These are phyloP conservation scores for Ganoderma lingzhi DNA, from an alignment of 1,284 basidiomycete species.

Conservation along the genomic window DNA sequence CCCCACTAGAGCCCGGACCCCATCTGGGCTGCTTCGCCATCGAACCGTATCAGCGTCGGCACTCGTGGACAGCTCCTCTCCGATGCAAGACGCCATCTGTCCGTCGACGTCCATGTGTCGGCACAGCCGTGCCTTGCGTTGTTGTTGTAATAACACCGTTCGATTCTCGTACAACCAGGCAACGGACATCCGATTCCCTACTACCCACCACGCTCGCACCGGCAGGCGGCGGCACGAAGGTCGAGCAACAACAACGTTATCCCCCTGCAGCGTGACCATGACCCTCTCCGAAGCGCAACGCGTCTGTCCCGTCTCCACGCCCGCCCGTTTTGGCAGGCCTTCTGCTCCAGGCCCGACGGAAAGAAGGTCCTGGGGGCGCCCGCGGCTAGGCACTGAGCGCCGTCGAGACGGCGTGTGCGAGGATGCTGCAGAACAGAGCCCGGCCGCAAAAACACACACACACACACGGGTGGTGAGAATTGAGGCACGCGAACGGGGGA, in stretches of 20 bases:
- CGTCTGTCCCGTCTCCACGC: background rate
- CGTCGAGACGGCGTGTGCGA: conserved; percentile 55
- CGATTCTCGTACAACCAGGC: conserved; percentile 1
- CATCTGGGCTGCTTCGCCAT: background rate
- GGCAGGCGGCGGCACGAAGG: background rate
- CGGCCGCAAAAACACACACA: conserved; percentile 11
- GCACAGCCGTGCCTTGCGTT: conserved; percentile 7
- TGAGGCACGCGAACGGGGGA: conserved; percentile 9
- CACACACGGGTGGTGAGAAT: conserved; percentile 3
- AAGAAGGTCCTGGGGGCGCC: background rate
- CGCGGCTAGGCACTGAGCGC: conserved; percentile 41
- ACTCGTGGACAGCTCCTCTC: background rate
- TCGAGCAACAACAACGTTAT: background rate
- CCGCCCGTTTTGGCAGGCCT: conserved; percentile 8
- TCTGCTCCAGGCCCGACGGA: conserved; percentile 6
- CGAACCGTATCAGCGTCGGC: background rate
- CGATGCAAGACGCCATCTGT: background rate
- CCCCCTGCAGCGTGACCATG: background rate
- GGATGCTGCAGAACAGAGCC: conserved; percentile 43
- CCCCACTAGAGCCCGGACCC: conserved; percentile 1
- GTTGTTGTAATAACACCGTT: background rate
- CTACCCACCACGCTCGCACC: background rate
- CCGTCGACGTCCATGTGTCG: background rate
- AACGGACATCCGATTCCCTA: background rate
- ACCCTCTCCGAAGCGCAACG: background rate